Conservation (phyloP, 192 early-diverging fungal genomes). For the Rhizophagus sp. region DNA sequence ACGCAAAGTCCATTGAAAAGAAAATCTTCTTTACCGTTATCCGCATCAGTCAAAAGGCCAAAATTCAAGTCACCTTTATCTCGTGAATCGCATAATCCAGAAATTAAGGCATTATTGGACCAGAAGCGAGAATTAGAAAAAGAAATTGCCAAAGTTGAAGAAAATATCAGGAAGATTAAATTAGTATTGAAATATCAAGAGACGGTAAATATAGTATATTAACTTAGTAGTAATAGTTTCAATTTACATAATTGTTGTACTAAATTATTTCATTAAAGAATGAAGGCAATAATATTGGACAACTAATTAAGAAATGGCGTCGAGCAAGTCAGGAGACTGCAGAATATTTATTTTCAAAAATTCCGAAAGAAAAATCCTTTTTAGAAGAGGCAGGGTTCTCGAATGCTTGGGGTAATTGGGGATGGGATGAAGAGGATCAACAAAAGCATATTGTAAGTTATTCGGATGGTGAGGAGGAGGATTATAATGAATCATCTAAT, state of each 20-base stretch:
- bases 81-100: not conserved
- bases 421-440: not conserved
- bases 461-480: not conserved
- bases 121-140: conserved; percentile 4
- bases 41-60: not conserved
- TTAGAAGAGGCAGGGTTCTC: conserved; percentile 6
- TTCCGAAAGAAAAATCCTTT: not conserved
- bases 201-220: not conserved
- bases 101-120: not conserved
- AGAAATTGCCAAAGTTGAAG: not conserved
- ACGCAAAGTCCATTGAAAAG: not conserved
- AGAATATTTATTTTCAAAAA: conserved; percentile 16
- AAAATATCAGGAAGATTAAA: not conserved
- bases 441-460: not conserved
- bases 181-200: conserved; percentile 3
- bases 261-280: not conserved
- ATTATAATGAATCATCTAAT: not conserved
- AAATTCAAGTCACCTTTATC: not conserved
- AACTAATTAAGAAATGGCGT: conserved; percentile 21
- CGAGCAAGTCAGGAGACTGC: conserved; percentile 18
- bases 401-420: conserved; percentile 5
- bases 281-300: not conserved
- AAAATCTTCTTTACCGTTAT: not conserved
- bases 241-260: not conserved
- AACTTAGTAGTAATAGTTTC: not conserved